phyloP scores from a whole-genome alignment of 2,329 filamentous ascomycete species.

The Ophiocordyceps camponoti-floridani region DNA sequence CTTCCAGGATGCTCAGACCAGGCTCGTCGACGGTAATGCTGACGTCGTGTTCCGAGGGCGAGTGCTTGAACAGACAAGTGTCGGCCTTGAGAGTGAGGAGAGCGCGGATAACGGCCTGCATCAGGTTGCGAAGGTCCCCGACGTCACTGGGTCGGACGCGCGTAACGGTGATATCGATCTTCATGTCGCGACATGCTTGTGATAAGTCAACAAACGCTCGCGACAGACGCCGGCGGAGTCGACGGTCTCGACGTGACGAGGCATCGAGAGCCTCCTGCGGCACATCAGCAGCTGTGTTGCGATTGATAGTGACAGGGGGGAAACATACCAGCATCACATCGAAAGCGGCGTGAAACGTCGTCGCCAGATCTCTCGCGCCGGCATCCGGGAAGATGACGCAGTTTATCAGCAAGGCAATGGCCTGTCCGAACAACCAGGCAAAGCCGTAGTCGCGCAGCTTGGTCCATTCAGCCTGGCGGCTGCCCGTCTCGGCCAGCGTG shows the following conservation, averaged over 20 bases:
- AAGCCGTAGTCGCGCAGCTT: constrained; percentile 34
- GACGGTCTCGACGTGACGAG: constrained; percentile 11
- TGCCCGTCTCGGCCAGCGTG: constrained; percentile 29
- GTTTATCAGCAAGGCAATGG: constrained; percentile 30
- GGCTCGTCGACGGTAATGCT: constrained; percentile 4
- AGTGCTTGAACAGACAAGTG: constrained; percentile 23
- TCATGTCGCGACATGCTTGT: constrained; percentile 35
- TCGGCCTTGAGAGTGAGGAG: constrained; percentile 33
- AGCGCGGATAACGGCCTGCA: constrained; percentile 35
- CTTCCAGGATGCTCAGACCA: background rate
- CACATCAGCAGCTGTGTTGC: constrained; percentile 1
- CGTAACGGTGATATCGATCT: constrained; percentile 36
- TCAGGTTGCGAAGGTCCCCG: constrained; percentile 29
- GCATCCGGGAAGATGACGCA: constrained; percentile 32
- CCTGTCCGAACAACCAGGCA: constrained; percentile 37
- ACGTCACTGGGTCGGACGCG: constrained; percentile 32
- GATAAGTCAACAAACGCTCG: constrained; percentile 37
- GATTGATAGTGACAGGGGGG: background rate
- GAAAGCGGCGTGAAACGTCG: constrained; percentile 27
- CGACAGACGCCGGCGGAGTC: constrained; percentile 24
- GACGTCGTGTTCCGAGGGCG: constrained; percentile 4
- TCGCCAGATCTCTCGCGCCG: constrained; percentile 33
- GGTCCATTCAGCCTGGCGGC: constrained; percentile 23
- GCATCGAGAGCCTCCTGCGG: constrained; percentile 14
- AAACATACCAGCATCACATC: constrained; percentile 23